Base-by-base conservation (phyloP, 139 green algal species). In the Volvox africanus region DNA sequence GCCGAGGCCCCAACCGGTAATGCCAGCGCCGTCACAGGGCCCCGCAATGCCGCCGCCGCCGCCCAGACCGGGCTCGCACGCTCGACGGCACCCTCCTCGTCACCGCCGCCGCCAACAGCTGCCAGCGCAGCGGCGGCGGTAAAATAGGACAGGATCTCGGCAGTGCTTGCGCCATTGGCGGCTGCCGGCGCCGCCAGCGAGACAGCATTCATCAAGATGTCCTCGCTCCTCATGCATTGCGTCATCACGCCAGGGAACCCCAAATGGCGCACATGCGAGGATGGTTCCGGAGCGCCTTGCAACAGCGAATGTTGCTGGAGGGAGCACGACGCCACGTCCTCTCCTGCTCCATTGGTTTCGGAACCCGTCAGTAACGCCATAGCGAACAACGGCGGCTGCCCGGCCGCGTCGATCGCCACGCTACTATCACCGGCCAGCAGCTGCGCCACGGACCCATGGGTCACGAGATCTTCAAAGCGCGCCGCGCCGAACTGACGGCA, bases 401-500 rank as follows among this genome's bases (percentile, higher is more conserved):
- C 21, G 65, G 21, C 65, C 21, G 21, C 65, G 11, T 6, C 65
- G 21, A 30, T 2, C 2, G 65, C 65, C 24, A 5, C 65, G 65
- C 24, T 24, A 6, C 30, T 36, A 11, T 18, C 28, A 22, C 33
- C 1, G 1, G 67, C 83, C 35, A 80, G 22, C 68, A 89, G 37
- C 36, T 16, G 26, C 26, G 26, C 35, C 67, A 77, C 33, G 26
- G 67, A 80, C n/a, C 67, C 83, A 37, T 80, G 67, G 61, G 83
- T 26, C 35, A 68, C 24, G 3, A 88, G 67, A n/a, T 88, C 61
- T 14, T 36, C 21, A 36, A 80, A 88, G 16, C 61, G 30, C 83
- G 0, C 35, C 36, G 67, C 67, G 22, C 65, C 67, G 24, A 88
- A 88, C 67, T 88, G 83, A 24, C 35, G 21, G 83, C 83, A 88